phyloP scores from a whole-genome alignment of 2,329 filamentous ascomycete species.

The Aspergillus latus region DNA sequence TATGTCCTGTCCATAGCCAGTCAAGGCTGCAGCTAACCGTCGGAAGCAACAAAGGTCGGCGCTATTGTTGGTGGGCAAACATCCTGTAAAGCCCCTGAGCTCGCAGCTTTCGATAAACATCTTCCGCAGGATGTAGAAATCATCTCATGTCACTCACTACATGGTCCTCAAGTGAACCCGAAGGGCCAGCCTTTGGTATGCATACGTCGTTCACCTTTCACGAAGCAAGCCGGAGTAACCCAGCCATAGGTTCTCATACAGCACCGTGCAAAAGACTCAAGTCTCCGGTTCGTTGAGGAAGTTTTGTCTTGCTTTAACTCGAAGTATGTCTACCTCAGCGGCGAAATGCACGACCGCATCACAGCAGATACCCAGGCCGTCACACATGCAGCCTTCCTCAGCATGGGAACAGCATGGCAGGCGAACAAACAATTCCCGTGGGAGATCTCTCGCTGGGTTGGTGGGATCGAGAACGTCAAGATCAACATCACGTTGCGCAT shows the following conservation, averaged over 20 bases:
- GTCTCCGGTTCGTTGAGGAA: slow-evolving; percentile 73
- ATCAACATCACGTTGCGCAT: slow-evolving; percentile 97
- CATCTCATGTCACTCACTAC: slow-evolving; percentile 92
- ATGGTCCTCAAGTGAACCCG: slow-evolving; percentile 86
- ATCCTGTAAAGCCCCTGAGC: slow-evolving; percentile 96
- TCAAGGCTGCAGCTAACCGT: slow-evolving; percentile 27
- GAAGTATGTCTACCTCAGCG: slow-evolving; percentile 83
- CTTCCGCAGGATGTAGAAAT: slow-evolving; percentile 88
- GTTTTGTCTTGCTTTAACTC: slow-evolving; percentile 82
- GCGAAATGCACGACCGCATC: slow-evolving; percentile 88
- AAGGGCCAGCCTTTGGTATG: slow-evolving; percentile 82
- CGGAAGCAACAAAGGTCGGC: slow-evolving; percentile 81
- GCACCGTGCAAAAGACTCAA: slow-evolving; percentile 78
- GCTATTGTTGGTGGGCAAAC: slow-evolving; percentile 97
- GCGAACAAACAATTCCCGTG: slow-evolving; percentile 94
- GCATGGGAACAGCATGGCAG: slow-evolving; percentile 97
- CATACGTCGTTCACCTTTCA: neutral
- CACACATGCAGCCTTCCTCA: slow-evolving; percentile 93
- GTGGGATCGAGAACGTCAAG: slow-evolving; percentile 98
- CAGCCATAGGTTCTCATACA: slow-evolving; percentile 70
- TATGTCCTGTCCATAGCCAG: slow-evolving; percentile 52
- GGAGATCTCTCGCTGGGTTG: slow-evolving; percentile 93
- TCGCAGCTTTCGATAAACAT: slow-evolving; percentile 86
- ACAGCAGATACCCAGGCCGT: slow-evolving; percentile 98
- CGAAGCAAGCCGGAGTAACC: neutral